These are phyloP conservation scores for Sparassis latifolia DNA, from an alignment of 1,284 basidiomycete genomes.

Conservation along the genomic window DNA sequence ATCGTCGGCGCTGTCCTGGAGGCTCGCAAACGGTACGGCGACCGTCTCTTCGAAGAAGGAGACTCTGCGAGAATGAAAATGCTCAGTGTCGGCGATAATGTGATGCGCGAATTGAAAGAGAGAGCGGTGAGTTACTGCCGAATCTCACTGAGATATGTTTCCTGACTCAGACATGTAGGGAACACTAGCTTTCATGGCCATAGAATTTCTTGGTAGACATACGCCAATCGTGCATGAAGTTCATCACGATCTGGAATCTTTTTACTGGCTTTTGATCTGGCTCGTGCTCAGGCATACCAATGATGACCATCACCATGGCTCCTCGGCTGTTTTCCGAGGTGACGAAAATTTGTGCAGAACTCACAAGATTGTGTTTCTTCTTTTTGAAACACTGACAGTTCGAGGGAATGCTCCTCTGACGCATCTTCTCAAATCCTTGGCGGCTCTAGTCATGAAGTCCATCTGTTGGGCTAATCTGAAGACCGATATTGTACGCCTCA, in stretches of 20 bases:
- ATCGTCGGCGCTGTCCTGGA: not conserved
- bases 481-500: not conserved
- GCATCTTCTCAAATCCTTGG: not conserved
- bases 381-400: not conserved
- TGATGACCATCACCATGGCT: not conserved
- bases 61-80: not conserved
- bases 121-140: not conserved
- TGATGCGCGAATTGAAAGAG: not conserved
- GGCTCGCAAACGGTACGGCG: not conserved
- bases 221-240: not conserved
- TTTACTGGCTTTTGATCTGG: constrained; percentile 11
- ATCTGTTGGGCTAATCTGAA: not conserved
- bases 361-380: not conserved
- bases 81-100: not conserved
- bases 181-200: constrained; percentile 8
- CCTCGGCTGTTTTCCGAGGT: not conserved
- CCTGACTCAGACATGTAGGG: constrained; percentile 1
- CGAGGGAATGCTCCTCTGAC: not conserved
- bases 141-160: not conserved
- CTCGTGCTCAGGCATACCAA: constrained; percentile 7
- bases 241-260: constrained; percentile 10
- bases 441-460: not conserved
- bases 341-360: not conserved
- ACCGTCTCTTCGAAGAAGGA: not conserved
- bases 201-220: not conserved